Evolutionary conservation across 352 stramenopile species (phyloP), one percentile per base, ranked within the genome.

Genomic region (Globisporangium nunn): DNA sequence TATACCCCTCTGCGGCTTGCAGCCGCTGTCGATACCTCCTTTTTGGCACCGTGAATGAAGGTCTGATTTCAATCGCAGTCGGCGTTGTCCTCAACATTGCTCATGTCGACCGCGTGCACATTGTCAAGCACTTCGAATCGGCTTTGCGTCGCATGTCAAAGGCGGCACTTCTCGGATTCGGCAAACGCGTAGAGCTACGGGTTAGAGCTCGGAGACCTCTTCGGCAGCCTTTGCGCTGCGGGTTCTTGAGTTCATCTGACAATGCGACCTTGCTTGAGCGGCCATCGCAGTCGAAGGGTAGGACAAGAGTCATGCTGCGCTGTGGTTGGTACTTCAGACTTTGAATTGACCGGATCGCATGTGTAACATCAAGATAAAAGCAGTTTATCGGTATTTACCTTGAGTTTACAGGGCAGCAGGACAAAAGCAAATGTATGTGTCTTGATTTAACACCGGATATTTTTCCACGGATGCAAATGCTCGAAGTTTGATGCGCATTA

Each of bases 61-160:
- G 67, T 58, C 43, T 76, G 56, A 8, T 62, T 52, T 17, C 66
- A 69, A 17, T 51, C 50, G 45, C 59, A 68, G 14, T 61, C 62
- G 39, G 58, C 70, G 2, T 70, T 37, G 12, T 56, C 58, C 14
- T 87, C 65, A 37, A 87, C 79, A 39, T 66, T 74, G 43, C 66
- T 81, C 48, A 81, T 71, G 30, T 83, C 72, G 5, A 87, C 74
- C 15, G 70, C 69, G 50, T 87, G 76, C 1, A 72, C 71, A 14
- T 87, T 87, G 51, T 87, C 76, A n/a, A 87, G 68, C n/a, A 87
- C 70, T 49, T 81, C 80, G 18, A 87, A 72, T 50, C 78, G 23
- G 67, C 68, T 56, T 78, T 75, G 17, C 70, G 62, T 3, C 66
- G 57, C n/a, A 72, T 87, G 58, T 87, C 70, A 6, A 61, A 23